phyloP scores from a whole-genome alignment of 805 yeast genomes.

The Wickerhamiella parazyma region DNA sequence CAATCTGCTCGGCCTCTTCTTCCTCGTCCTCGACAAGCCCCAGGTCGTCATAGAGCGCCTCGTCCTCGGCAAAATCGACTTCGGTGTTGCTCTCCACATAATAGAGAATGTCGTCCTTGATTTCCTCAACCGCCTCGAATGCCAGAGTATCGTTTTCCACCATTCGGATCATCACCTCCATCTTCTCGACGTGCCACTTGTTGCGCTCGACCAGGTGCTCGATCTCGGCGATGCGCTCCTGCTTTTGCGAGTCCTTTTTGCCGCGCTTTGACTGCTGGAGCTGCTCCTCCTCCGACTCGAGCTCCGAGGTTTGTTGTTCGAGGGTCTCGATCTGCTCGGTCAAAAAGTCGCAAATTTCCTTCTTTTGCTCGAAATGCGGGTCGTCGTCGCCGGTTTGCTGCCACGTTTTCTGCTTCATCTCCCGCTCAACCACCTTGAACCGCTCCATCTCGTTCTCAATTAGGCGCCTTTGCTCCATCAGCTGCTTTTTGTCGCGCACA shows the following conservation, averaged over 20 bases:
- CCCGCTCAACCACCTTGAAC: conserved; percentile 86
- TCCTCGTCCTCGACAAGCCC: conserved; percentile 48
- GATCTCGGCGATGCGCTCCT: conserved; percentile 46
- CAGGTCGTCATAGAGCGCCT: conserved; percentile 77
- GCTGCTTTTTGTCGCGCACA: conserved; percentile 73
- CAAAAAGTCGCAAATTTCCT: conserved; percentile 57
- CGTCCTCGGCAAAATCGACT: conserved; percentile 86
- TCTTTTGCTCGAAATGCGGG: conserved; percentile 69
- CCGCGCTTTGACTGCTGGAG: conserved; percentile 43
- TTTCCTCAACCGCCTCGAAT: conserved; percentile 58
- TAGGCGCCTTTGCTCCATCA: conserved; percentile 59
- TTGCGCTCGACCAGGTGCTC: conserved; percentile 58
- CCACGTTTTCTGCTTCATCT: conserved; percentile 86
- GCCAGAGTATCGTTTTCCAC: conserved; percentile 71
- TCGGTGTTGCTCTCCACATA: conserved; percentile 90
- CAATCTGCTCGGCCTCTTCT: conserved; percentile 29
- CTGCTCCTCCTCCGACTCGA: conserved; percentile 57
- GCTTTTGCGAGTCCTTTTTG: conserved; percentile 43
- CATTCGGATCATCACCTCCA: conserved; percentile 65
- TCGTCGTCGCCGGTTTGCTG: conserved; percentile 61
- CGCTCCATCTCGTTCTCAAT: conserved; percentile 74
- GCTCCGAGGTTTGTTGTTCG: conserved; percentile 63
- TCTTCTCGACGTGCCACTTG: conserved; percentile 58
- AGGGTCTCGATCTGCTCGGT: conserved; percentile 64
- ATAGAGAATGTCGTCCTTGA: conserved; percentile 82